Evolutionary conservation across 306 rosid genomes (phyloP).

Genomic region (Arachis stenosperma): DNA sequence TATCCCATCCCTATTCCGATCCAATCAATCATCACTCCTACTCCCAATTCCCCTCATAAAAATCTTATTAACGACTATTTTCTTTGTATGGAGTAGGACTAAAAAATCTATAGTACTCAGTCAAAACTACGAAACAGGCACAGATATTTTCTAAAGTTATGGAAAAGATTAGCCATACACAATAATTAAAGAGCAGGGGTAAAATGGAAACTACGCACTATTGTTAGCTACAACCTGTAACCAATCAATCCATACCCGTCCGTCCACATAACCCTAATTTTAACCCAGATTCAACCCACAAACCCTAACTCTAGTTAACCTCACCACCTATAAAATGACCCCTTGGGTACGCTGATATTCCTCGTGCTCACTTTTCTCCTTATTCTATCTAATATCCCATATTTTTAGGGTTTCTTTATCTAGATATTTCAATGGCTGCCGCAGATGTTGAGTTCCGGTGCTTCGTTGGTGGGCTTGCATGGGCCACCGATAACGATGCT

Average conservation of each 20-base stretch:
- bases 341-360: fast-evolving
- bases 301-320: conserved; percentile 51
- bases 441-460: conserved; percentile 78
- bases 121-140: no score
- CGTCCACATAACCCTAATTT: not conserved
- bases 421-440: conserved; percentile 49
- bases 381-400: not conserved
- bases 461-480: conserved; percentile 97
- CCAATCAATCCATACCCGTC: not conserved
- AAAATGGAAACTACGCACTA: not conserved
- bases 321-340: conserved; percentile 46
- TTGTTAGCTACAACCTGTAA: not conserved
- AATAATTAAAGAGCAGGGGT: not conserved
- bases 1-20: not conserved
- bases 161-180: not conserved
- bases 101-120: not conserved
- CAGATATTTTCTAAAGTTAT: not conserved
- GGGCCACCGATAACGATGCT: conserved; percentile 80
- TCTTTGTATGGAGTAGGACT: not conserved
- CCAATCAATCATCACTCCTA: no score
- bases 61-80: no score
- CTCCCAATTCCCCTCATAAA: no score
- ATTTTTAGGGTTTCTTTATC: not conserved
- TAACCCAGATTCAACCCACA: conserved; percentile 30
- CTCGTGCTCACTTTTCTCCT: not conserved